Percentiles rank a stretch among this genome's conserved stretches.
Evolutionary conservation across 2,329 filamentous ascomycete species (phyloP).

Genomic region (Aureobasidium sp.): DNA sequence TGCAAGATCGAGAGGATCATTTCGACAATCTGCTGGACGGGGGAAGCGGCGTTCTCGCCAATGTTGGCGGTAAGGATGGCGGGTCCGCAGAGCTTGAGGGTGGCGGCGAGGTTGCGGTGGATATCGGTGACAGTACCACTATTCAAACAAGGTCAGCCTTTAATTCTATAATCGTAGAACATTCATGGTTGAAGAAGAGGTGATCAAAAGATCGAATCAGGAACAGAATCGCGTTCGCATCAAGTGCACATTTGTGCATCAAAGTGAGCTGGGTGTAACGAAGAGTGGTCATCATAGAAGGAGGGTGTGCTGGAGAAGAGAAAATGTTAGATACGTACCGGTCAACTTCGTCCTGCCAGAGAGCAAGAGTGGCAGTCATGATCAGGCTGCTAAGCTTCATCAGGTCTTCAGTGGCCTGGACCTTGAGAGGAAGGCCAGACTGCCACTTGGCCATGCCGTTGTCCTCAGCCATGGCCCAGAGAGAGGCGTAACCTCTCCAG

Average conservation of each 20-base stretch:
- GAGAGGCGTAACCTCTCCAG: constrained; percentile 86
- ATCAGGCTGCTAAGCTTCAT: constrained; percentile 81
- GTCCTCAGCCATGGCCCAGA: constrained; percentile 82
- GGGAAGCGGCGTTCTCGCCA: constrained; percentile 45
- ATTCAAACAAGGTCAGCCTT: constrained; percentile 21
- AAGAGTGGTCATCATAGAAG: constrained; percentile 72
- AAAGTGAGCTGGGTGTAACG: constrained; percentile 99
- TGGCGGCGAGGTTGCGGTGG: constrained; percentile 86
- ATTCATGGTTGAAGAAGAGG: not conserved
- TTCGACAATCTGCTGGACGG: constrained; percentile 57
- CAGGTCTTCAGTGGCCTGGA: constrained; percentile 70
- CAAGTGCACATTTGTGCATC: constrained; percentile 75
- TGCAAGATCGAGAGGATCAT: constrained; percentile 74
- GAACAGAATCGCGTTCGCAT: constrained; percentile 69
- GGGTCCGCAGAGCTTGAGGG: constrained; percentile 84
- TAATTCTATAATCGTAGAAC: constrained; percentile 24
- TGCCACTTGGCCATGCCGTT: constrained; percentile 75
- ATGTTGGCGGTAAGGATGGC: constrained; percentile 63
- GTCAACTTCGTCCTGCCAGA: constrained; percentile 88
- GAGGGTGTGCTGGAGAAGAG: constrained; percentile 15
- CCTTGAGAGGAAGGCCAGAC: constrained; percentile 75
- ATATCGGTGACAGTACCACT: constrained; percentile 89
- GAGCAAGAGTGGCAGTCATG: constrained; percentile 71
- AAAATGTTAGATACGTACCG: constrained; percentile 58
- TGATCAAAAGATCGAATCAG: constrained; percentile 12